Evolutionary conservation across 2,329 filamentous ascomycete species (phyloP), one percentile per base, ranked within the genome.

Genomic region (Ophiostoma quercus): DNA sequence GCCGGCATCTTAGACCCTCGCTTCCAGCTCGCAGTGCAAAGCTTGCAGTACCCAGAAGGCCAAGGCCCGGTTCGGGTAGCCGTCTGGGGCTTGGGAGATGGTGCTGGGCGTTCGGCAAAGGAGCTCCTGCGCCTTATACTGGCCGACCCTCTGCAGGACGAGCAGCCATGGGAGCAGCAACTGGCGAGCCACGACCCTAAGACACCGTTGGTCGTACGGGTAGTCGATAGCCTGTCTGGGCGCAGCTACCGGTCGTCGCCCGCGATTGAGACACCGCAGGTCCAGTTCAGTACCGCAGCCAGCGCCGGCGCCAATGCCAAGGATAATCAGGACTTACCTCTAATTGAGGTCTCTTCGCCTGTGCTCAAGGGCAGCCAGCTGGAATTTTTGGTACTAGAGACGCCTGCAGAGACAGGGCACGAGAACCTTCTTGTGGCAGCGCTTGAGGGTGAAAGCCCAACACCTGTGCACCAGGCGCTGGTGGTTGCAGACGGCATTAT

Each of bases 381-480:
- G 19, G 91, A 94, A 77, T 80, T 94, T 6, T 76, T 90, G 11
- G 76, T 89, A 32, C 82, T 85, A 76, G 81, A 85, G 72, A 32
- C 71, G 32, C 57, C 70, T 19, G 77, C 43, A 12, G 41, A 67
- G 25, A 34, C 34, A n/a, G 66, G 22, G 11, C 66, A 67, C 5
- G 41, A 34, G 3, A 37, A 54, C 12, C 43, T 67, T 11, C 29
- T 67, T 11, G 66, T 22, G 3, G 41, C 47, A 14, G 39, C 83
- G 87, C 72, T 84, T 87, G 70, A 88, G 88, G 14, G 85, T 88
- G 19, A 83, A 16, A 83, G 95, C 60, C 87, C 88, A 7, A 92
- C 92, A 63, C 94, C 94, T 0, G 92, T 97, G 0, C 94, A 98
- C 77, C 91, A 89, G 76, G 87, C 90, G 0, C 79, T 97, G 19